Evolutionary conservation across 257 asterid species (phyloP).

Genomic region (Apocynum venetum): DNA sequence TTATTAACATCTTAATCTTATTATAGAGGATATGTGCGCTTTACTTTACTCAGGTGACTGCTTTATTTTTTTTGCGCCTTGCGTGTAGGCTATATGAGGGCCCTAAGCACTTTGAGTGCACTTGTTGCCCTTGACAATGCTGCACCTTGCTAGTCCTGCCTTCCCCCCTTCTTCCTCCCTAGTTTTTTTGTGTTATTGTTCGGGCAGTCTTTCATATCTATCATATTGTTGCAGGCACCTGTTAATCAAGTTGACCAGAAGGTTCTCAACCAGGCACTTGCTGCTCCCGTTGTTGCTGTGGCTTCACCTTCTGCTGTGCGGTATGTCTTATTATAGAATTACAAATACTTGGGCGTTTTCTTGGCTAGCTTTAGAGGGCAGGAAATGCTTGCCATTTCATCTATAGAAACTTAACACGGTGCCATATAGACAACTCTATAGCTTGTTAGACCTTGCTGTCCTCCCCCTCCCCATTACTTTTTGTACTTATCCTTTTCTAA

Average conservation of each 20-base stretch:
- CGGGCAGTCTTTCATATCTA: constrained; percentile 8
- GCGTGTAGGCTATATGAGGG: no score
- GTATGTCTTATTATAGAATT: constrained; percentile 26
- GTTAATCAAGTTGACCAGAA: constrained; percentile 48
- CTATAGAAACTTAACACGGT: background rate
- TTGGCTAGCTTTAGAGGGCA: background rate
- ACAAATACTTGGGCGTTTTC: background rate
- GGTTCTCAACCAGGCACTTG: constrained; percentile 50
- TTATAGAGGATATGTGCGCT: no score
- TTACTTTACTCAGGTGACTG: no score
- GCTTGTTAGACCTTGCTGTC: background rate
- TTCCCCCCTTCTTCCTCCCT: background rate
- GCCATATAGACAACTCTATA: background rate
- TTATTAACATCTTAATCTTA: no score
- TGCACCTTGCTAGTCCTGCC: background rate
- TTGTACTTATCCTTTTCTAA: constrained; percentile 4
- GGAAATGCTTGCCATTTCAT: background rate
- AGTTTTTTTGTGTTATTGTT: background rate
- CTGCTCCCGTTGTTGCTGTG: constrained; percentile 72
- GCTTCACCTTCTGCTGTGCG: constrained; percentile 85
- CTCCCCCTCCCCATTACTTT: background rate
- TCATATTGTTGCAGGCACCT: constrained; percentile 43
- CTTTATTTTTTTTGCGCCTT: no score
- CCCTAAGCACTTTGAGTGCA: no score
- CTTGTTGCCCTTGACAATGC: no score